Evolutionary conservation across 1,284 basidiomycete species (phyloP), one percentile per base, ranked within the genome.

Genomic region (Mrakiaceae sp.): DNA sequence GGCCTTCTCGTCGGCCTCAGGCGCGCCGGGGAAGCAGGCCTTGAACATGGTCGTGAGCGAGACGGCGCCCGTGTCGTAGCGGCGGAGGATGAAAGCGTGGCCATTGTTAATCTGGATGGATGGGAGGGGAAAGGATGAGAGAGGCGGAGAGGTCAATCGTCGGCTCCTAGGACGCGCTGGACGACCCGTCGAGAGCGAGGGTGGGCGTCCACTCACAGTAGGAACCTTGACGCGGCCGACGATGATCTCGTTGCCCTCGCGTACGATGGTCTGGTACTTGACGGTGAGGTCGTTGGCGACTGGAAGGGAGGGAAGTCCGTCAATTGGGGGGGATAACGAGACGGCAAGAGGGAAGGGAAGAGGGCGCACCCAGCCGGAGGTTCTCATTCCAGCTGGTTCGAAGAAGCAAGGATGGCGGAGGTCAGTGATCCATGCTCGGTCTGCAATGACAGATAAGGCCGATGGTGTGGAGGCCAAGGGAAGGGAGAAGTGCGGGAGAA

Each of bases 11-110:
- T 87, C 85, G 56, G 82, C 81, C 3, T 91, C 89, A 46, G 81
- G 78, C 0, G 93, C 88, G 63, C 81, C 84, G 8, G 96, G 95
- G 78, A 94, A 98, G 0, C 94, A 92, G 42, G 94, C 91, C 70
- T 92, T 90, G 81, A 92, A 98, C 90, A 99, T 96, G 67, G 95
- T 96, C 5, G 93, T 96, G 16, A 95, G 85, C 67, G 89, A 92
- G 76, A 99, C 83, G 40, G 94, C 94, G 69, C 91, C 86, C 5
- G 95, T 98, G 78, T 99, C 95, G 73, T 92, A 96, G 67, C 95
- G 86, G 68, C 92, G 85, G 64, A 97, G 86, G 73, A 97, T 88
- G 76, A 95, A 95, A n/a, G 92, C 90, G 76, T 95, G 90, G 58
- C 70, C 66, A 42, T 69, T 27, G 27, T 27, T 27, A 27, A 27